Conservation (phyloP, 352 stramenopile genomes). For the Phytopythium oedochilum region DNA sequence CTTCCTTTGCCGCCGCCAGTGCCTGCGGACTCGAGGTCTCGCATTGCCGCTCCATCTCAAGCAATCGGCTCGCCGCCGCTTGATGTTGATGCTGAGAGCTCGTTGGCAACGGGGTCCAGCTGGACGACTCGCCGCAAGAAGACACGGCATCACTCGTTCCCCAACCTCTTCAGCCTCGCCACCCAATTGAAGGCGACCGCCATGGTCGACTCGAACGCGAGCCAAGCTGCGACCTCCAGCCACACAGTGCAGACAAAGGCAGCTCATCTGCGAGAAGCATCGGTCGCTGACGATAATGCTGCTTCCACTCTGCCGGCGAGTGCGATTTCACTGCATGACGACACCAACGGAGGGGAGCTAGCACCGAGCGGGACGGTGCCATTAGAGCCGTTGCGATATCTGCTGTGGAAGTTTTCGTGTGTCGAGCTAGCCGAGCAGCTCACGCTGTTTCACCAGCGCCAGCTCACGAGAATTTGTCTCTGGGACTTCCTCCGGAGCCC, state of each 20-base stretch:
- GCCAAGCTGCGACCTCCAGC: background rate
- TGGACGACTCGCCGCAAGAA: slow-evolving; percentile 12
- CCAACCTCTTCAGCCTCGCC: slow-evolving; percentile 38
- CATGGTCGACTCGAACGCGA: slow-evolving; percentile 3
- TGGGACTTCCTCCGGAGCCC: slow-evolving; percentile 59
- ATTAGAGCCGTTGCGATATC: slow-evolving; percentile 28
- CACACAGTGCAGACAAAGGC: background rate
- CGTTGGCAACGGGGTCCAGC: background rate
- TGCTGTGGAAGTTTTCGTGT: slow-evolving; percentile 51
- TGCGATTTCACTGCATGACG: background rate
- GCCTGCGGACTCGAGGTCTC: background rate
- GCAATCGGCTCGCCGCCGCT: background rate
- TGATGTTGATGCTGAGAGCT: background rate
- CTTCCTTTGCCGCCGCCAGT: background rate
- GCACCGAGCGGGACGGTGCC: background rate
- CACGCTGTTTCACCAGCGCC: slow-evolving; percentile 55
- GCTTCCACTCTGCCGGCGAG: background rate
- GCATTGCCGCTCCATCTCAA: background rate
- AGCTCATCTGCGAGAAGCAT: background rate
- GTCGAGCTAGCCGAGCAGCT: slow-evolving; percentile 58
- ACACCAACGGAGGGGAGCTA: background rate
- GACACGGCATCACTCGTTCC: slow-evolving; percentile 64
- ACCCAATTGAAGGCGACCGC: slow-evolving; percentile 16
- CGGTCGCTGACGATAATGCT: background rate
- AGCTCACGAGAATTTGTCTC: slow-evolving; percentile 36